phyloP scores from a whole-genome alignment of 208 protist species.

The Acanthamoeba quina region DNA sequence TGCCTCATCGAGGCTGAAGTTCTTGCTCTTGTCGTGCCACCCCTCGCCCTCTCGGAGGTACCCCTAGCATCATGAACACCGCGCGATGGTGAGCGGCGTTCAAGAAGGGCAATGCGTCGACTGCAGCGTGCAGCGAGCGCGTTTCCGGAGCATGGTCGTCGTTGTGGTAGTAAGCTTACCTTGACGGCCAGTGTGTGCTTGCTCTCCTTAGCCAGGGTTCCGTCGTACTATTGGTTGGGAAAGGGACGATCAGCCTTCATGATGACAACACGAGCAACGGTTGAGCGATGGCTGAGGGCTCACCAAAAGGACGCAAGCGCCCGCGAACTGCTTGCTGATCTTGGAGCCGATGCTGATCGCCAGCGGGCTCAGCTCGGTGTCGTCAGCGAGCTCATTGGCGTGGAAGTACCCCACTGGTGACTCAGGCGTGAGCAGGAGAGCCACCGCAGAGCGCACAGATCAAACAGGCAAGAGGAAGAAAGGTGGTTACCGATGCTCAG shows the following conservation, averaged over 20 bases:
- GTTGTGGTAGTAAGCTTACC: conserved; percentile 7
- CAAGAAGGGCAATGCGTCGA: not conserved
- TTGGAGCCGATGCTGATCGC: conserved; percentile 42
- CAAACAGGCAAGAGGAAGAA: not conserved
- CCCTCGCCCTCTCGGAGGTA: not conserved
- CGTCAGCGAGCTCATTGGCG: conserved; percentile 53
- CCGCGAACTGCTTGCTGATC: conserved; percentile 34
- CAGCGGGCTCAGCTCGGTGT: conserved; percentile 53
- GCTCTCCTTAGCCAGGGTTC: not conserved
- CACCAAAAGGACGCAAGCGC: conserved; percentile 40
- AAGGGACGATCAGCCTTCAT: not conserved
- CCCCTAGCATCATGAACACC: not conserved
- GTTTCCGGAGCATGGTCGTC: not conserved
- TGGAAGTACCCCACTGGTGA: conserved; percentile 61
- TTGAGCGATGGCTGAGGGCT: not conserved
- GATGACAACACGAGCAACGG: not conserved
- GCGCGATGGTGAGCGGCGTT: not conserved
- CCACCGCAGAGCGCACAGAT: not conserved
- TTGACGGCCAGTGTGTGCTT: conserved; percentile 11
- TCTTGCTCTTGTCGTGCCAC: conserved; percentile 54
- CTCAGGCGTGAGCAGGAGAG: not conserved
- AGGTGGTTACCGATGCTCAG: not conserved
- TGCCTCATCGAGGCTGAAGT: not conserved
- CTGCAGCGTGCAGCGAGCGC: not conserved
- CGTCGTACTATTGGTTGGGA: not conserved